Evolutionary conservation across 2,329 filamentous ascomycete species (phyloP).

Genomic region (Chrysoporthe cubensis): DNA sequence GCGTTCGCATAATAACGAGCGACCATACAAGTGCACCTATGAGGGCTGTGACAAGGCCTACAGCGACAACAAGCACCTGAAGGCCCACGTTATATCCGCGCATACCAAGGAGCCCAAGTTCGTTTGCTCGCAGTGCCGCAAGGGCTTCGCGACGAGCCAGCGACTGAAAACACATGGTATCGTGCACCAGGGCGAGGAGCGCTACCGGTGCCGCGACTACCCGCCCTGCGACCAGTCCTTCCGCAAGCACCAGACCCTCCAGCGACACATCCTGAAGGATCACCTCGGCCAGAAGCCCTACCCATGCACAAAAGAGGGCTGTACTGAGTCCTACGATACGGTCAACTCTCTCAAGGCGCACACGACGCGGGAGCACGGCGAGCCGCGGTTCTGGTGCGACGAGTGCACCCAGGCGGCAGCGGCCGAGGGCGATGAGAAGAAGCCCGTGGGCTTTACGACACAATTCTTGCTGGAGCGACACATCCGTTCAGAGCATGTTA

Average conservation of each 20-base stretch:
- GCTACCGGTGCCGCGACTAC: conserved; percentile 73
- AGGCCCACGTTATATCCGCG: conserved; percentile 81
- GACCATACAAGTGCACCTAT: conserved; percentile 74
- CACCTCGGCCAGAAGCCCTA: conserved; percentile 76
- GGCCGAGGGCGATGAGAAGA: conserved; percentile 43
- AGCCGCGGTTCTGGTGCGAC: conserved; percentile 74
- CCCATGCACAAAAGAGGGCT: conserved; percentile 65
- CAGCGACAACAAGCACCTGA: conserved; percentile 82
- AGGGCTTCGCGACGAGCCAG: conserved; percentile 80
- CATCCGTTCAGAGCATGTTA: conserved; percentile 71
- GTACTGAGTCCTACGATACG: conserved; percentile 73
- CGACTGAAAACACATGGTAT: conserved; percentile 76
- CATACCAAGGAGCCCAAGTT: conserved; percentile 75
- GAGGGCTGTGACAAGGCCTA: conserved; percentile 81
- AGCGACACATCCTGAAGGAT: conserved; percentile 77
- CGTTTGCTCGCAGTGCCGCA: conserved; percentile 74
- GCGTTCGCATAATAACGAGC: conserved; percentile 82
- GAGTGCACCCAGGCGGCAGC: conserved; percentile 59
- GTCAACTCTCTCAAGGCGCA: conserved; percentile 74
- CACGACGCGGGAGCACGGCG: conserved; percentile 69
- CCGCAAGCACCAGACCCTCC: conserved; percentile 83
- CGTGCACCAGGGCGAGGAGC: conserved; percentile 78
- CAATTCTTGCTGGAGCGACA: conserved; percentile 74
- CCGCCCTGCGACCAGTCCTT: conserved; percentile 77
- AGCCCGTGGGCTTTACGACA: conserved; percentile 68